Percentiles rank a stretch among this genome's conserved stretches.
phyloP scores from a whole-genome alignment of 306 rosid genomes.

The Amphicarpaea edgeworthii region DNA sequence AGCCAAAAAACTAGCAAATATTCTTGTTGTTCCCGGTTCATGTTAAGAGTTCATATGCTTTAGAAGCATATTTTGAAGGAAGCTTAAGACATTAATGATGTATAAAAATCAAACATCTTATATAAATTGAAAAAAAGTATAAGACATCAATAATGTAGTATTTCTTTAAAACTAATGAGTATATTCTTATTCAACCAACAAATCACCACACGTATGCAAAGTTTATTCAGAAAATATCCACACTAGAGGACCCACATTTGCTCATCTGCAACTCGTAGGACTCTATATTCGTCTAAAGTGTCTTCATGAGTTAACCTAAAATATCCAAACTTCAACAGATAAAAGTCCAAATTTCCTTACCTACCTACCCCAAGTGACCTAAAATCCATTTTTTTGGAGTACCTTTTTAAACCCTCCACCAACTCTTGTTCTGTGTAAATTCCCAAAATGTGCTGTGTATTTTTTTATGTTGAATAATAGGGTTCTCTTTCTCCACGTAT shows the following conservation, averaged over 20 bases:
- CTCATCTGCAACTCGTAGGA: neutral
- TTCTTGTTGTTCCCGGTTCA: neutral
- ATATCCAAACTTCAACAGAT: conserved; percentile 18
- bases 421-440: conserved; percentile 11
- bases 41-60: neutral
- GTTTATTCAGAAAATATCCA: neutral
- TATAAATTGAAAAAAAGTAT: neutral
- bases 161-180: neutral
- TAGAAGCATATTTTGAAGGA: neutral
- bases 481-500: neutral
- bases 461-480: neutral
- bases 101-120: too few species aligned
- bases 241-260: conserved; percentile 7
- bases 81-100: too few species aligned
- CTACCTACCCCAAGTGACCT: conserved; percentile 16
- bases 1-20: conserved; percentile 1
- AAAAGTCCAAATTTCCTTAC: conserved; percentile 32
- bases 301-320: neutral
- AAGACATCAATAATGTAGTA: neutral
- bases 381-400: conserved; percentile 3
- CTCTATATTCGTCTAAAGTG: neutral
- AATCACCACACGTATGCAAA: neutral
- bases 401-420: neutral
- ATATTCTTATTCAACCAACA: neutral
- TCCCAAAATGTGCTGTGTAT: conserved; percentile 1